Evolutionary conservation across 805 yeast genomes (phyloP), one percentile per base, ranked within the genome.

Genomic region (Yamadazyma scolyti): DNA sequence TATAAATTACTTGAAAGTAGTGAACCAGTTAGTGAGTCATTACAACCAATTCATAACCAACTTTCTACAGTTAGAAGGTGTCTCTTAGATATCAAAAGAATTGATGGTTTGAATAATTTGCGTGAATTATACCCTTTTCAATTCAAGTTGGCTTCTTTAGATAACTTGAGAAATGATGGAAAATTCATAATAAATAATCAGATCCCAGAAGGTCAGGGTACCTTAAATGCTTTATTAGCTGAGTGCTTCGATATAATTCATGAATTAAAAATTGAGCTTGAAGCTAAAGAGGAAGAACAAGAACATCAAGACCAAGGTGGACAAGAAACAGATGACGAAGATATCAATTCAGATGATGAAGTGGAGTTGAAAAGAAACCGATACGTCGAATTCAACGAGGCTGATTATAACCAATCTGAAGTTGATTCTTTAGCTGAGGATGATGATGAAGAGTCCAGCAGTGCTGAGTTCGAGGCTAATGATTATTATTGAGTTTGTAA

Each of bases 181-280:
- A 90, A 86, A 63, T 93, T 93, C 49, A 77, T 83, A 50, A 82
- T 87, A 27, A 86, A 84, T 39, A 85, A 79, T 30, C 84, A 86
- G 42, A 82, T 93, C 25, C 99, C 99, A 2, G 97, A 93, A 54
- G 99, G 99, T 9, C 99, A 93, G 59, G 98, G 97, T 5, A 78
- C 95, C n/a, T 67, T 93, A 41, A 88, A 79, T 55, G 95, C 95
- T 1, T 61, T 90, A 35, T 65, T 90, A 30, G 93, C 95, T 3
- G 97, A 89, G 54, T 90, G 97, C 56, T 93, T 87, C 54, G 98
- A 93, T 56, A 82, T 90, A 36, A 71, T 85, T 27, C 93, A 90
- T 52, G 98, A 93, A 61, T 68, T 93, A 55, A 83, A 87, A 52
- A 79, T 85, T 20, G 95, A 88, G 51, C 73, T 83, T 31, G 88